Conservation (phyloP, 2,329 filamentous ascomycete species). For the Raffaelea albimanens region DNA sequence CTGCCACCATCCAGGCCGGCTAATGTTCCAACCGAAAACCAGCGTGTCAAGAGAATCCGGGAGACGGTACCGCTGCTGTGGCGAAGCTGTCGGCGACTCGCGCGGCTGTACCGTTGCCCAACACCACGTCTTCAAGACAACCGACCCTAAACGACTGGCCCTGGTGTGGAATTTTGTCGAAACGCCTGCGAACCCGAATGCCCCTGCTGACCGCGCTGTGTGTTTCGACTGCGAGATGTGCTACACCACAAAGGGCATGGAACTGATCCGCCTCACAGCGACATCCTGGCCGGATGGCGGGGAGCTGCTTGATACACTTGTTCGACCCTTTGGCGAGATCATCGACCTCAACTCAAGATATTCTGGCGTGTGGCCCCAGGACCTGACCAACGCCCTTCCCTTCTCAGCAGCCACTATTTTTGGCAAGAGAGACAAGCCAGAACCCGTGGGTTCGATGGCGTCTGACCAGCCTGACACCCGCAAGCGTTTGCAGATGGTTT, state of each 20-base stretch:
- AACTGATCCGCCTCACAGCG: conserved; percentile 82
- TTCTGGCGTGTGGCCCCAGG: conserved; percentile 74
- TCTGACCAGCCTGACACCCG: no score
- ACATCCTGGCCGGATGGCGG: conserved; percentile 76
- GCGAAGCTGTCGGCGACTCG: conserved; percentile 61
- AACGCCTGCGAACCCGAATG: conserved; percentile 58
- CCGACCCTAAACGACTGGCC: conserved; percentile 66
- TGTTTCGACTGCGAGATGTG: conserved; percentile 98
- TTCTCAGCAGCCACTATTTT: conserved; percentile 28
- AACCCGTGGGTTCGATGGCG: no score
- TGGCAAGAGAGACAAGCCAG: conserved; percentile 10
- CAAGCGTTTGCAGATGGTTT: conserved; percentile 58
- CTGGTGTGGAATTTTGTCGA: conserved; percentile 67
- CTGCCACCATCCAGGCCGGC: conserved; percentile 69
- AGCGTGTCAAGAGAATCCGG: conserved; percentile 38
- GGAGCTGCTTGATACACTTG: conserved; percentile 61
- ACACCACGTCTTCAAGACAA: conserved; percentile 82
- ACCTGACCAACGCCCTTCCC: conserved; percentile 59
- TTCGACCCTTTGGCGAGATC: conserved; percentile 14
- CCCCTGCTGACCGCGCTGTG: conserved; percentile 51
- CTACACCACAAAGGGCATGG: conserved; percentile 80
- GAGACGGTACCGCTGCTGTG: conserved; percentile 72
- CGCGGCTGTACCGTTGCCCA: conserved; percentile 62
- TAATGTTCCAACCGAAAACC: conserved; percentile 49
- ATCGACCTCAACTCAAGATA: conserved; percentile 64